Percentiles rank a stretch among this genome's conserved stretches.
These are phyloP conservation scores for Fusarium sulawesiense DNA, from an alignment of 2,329 filamentous ascomycete species.

Conservation along the genomic window DNA sequence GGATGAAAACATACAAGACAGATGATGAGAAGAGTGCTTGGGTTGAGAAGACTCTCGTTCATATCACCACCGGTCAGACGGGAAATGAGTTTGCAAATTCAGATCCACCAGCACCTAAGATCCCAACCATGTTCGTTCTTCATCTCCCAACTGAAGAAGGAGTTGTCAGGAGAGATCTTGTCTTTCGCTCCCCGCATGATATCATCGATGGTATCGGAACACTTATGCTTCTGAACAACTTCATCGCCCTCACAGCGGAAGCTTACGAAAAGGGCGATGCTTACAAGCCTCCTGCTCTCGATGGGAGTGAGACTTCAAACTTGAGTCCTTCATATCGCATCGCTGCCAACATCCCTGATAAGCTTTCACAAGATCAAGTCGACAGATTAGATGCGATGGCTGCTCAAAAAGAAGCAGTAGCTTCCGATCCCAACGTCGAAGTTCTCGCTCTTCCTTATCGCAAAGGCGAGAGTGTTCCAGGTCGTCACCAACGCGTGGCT, in stretches of 20 bases:
- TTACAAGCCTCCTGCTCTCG: constrained; percentile 27
- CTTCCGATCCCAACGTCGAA: not conserved
- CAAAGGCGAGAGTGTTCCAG: constrained; percentile 27
- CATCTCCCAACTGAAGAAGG: not conserved
- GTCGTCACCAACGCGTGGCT: constrained; percentile 43
- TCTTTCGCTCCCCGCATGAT: constrained; percentile 54
- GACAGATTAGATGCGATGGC: not conserved
- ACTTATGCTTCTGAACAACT: constrained; percentile 50
- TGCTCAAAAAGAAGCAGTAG: constrained; percentile 4
- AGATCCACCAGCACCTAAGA: constrained; percentile 49
- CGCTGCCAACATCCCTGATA: not conserved
- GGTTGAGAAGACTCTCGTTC: constrained; percentile 49
- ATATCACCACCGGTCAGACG: constrained; percentile 39
- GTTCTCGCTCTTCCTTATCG: constrained; percentile 37
- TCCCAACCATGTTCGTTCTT: constrained; percentile 51
- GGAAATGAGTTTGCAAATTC: constrained; percentile 51
- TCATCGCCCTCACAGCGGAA: constrained; percentile 40
- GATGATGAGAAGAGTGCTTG: constrained; percentile 35
- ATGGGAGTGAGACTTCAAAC: constrained; percentile 32
- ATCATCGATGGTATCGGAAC: constrained; percentile 56
- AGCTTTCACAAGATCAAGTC: fast-evolving
- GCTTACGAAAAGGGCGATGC: constrained; percentile 32
- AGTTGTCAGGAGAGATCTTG: constrained; percentile 44
- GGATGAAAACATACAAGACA: constrained; percentile 45
- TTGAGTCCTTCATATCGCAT: constrained; percentile 28